A percentile compares a stretch with the other conserved stretches of the same genome.
These are phyloP conservation scores for Trypanosomatidae sp. DNA, from an alignment of 208 protist genomes.

Conservation along the genomic window DNA sequence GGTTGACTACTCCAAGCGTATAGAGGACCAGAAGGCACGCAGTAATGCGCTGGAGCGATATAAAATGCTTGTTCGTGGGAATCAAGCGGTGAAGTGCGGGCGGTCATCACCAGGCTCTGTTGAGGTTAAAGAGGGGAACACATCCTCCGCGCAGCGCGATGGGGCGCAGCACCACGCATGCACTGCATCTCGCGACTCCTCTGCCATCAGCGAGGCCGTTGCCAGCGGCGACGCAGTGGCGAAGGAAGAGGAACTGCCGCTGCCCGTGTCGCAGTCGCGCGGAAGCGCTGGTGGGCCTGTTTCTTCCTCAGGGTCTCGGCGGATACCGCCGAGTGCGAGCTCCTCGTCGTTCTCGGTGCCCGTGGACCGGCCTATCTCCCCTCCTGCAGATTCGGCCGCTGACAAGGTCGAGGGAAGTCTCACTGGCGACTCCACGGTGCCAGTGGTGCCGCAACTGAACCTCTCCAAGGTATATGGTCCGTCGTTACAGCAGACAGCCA, in stretches of 20 bases:
- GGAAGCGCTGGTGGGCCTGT: not conserved
- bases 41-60: slow-evolving; percentile 60
- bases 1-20: slow-evolving; percentile 46
- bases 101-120: slow-evolving; percentile 11
- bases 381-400: not conserved
- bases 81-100: slow-evolving; percentile 14
- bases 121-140: not conserved
- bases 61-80: slow-evolving; percentile 45
- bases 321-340: slow-evolving; percentile 1
- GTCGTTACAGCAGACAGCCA: not conserved
- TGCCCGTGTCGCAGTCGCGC: not conserved
- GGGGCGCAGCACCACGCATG: not conserved
- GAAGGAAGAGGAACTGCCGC: slow-evolving; percentile 1
- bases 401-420: not conserved
- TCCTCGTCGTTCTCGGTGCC: slow-evolving; percentile 13
- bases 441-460: slow-evolving; percentile 10
- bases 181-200: slow-evolving; percentile 10
- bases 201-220: slow-evolving; percentile 21
- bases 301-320: slow-evolving; percentile 5
- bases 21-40: slow-evolving; percentile 49
- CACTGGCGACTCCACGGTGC: slow-evolving; percentile 1
- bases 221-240: slow-evolving; percentile 24
- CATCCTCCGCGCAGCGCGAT: not conserved
- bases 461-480: slow-evolving; percentile 9
- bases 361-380: slow-evolving; percentile 11